Percentiles rank a stretch among this genome's conserved stretches.
phyloP scores from a whole-genome alignment of 2,329 filamentous ascomycete genomes.

The Alternaria consortialis region DNA sequence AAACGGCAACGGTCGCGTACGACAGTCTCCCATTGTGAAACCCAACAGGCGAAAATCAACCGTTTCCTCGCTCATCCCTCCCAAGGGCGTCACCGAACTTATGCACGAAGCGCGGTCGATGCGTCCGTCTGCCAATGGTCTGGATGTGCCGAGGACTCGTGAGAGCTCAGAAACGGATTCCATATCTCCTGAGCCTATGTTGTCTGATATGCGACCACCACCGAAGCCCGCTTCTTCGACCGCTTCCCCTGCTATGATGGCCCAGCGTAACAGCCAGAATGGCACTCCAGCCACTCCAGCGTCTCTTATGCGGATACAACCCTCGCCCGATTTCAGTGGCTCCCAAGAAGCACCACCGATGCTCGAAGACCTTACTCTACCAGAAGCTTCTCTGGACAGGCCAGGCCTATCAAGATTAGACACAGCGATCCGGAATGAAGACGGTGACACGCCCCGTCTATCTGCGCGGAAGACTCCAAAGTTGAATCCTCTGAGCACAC shows the following conservation, averaged over 20 bases:
- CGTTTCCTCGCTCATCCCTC: slow-evolving; percentile 54
- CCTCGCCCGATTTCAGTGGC: slow-evolving; percentile 45
- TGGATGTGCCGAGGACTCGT: slow-evolving; percentile 39
- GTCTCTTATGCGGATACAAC: slow-evolving; percentile 74
- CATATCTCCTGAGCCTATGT: slow-evolving; percentile 59
- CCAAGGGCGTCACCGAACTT: slow-evolving; percentile 56
- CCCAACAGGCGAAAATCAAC: slow-evolving; percentile 61
- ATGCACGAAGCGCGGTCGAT: slow-evolving; percentile 49
- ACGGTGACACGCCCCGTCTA: slow-evolving; percentile 65
- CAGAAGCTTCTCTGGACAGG: slow-evolving; percentile 68
- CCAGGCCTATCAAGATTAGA: slow-evolving; percentile 62
- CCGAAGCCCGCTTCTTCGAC: slow-evolving; percentile 71
- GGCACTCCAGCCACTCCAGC: slow-evolving; percentile 74
- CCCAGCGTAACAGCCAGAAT: slow-evolving; percentile 50
- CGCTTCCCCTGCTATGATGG: slow-evolving; percentile 72
- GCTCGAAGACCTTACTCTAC: slow-evolving; percentile 73
- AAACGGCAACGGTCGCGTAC: slow-evolving; percentile 60
- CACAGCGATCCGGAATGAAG: slow-evolving; percentile 59
- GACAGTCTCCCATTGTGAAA: slow-evolving; percentile 78
- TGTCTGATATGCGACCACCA: slow-evolving; percentile 65
- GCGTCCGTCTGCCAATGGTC: slow-evolving; percentile 33
- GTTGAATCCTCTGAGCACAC: slow-evolving; percentile 65
- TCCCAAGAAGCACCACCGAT: slow-evolving; percentile 38
- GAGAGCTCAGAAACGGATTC: slow-evolving; percentile 58
- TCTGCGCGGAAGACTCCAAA: slow-evolving; percentile 75